Evolutionary conservation across 495 filamentous ascomycete species (phyloP).

Genomic region (Chaetomium fimeti): DNA sequence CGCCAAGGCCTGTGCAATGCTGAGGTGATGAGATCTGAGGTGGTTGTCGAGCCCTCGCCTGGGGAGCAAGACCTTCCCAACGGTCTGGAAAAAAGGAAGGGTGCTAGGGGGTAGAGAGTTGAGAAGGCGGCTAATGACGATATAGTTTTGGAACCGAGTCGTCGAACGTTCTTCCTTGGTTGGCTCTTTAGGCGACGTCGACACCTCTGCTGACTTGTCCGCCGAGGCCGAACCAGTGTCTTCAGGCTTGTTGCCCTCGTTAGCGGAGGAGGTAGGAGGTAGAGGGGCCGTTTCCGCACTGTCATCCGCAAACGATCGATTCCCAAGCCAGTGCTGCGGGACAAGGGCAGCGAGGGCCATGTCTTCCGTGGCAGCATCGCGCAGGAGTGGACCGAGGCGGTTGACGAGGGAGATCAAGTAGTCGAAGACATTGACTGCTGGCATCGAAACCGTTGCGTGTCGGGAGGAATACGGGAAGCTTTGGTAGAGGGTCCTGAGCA

Average conservation of each 20-base stretch:
- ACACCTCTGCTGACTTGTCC: constrained; percentile 40
- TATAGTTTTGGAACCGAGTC: constrained; percentile 70
- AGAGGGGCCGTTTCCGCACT: background rate
- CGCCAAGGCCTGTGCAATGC: constrained; percentile 77
- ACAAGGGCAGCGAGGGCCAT: constrained; percentile 58
- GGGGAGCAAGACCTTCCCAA: constrained; percentile 75
- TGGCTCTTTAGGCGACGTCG: constrained; percentile 24
- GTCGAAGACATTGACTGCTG: constrained; percentile 75
- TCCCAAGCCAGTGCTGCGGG: constrained; percentile 44
- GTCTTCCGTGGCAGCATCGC: constrained; percentile 79
- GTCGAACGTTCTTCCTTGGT: constrained; percentile 42
- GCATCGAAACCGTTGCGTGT: constrained; percentile 49
- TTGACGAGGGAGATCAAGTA: constrained; percentile 67
- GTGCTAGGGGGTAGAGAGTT: constrained; percentile 69
- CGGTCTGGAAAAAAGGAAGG: constrained; percentile 70
- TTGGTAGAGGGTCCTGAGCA: constrained; percentile 69
- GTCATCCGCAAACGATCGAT: constrained; percentile 23
- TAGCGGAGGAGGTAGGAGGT: constrained; percentile 1
- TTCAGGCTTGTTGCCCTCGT: constrained; percentile 15
- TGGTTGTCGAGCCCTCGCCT: constrained; percentile 64
- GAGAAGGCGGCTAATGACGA: constrained; percentile 70
- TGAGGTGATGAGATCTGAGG: constrained; percentile 63
- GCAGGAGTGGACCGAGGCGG: constrained; percentile 71
- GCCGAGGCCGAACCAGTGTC: constrained; percentile 22
- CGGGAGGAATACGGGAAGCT: constrained; percentile 65